phyloP scores from a whole-genome alignment of 1,284 basidiomycete species.

The Fistulina hepatica region DNA sequence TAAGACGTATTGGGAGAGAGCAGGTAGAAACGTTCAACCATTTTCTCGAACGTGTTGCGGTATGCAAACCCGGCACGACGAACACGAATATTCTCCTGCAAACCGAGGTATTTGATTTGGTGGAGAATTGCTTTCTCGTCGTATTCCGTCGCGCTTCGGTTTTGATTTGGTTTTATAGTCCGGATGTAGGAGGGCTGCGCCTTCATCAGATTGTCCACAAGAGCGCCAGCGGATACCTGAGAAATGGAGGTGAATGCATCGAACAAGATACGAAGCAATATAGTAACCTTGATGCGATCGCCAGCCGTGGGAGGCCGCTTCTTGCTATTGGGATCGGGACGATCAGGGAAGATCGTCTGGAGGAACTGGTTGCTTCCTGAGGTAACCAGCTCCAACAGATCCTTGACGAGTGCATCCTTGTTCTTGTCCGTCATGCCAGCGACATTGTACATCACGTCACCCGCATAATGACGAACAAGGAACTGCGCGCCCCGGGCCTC shows the following conservation, averaged over 20 bases:
- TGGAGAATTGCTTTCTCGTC: conserved; percentile 92
- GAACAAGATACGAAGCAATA: conserved; percentile 1
- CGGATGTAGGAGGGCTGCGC: conserved; percentile 98
- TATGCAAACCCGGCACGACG: conserved; percentile 97
- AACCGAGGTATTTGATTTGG: conserved; percentile 98
- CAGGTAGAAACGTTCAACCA: conserved; percentile 97
- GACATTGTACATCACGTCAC: conserved; percentile 98
- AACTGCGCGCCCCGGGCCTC: conserved; percentile 88
- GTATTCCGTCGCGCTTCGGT: conserved; percentile 87
- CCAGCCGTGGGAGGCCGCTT: conserved; percentile 97
- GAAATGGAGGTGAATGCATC: conserved; percentile 8
- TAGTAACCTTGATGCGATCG: conserved; percentile 86
- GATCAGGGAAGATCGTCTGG: conserved; percentile 85
- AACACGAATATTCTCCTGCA: conserved; percentile 98
- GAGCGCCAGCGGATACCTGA: conserved; percentile 79
- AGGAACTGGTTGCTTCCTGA: conserved; percentile 77
- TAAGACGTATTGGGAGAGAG: conserved; percentile 94
- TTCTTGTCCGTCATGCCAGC: conserved; percentile 99
- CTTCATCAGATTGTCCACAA: conserved; percentile 94
- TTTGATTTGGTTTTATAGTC: conserved; percentile 99
- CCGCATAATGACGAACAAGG: conserved; percentile 90
- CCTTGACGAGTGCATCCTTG: conserved; percentile 95
- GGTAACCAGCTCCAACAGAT: conserved; percentile 84
- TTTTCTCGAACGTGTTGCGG: conserved; percentile 95
- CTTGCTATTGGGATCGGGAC: conserved; percentile 94